Base-by-base conservation (phyloP, 164 flowering plant species). In the Euptelea pleiosperma region DNA sequence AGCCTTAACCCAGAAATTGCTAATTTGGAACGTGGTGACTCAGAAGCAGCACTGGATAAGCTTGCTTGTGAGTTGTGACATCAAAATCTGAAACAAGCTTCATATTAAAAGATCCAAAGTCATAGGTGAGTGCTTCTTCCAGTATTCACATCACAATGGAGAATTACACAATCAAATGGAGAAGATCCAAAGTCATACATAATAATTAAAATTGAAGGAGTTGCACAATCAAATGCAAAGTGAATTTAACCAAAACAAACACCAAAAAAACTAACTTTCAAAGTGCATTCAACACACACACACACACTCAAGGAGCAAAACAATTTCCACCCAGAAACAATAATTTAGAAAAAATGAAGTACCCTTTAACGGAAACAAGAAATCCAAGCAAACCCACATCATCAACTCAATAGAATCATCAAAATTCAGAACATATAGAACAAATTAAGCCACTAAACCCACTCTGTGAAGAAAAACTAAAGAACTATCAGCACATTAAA, bases 361-460 rank as follows among this genome's bases (percentile, higher is more conserved):
- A 53, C 57, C 57, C 42, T 21, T 53, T 53, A 36, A 21, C 3
- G 33, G 11, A 36, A 25, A 54, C 33, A 24, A 39, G 33, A 37
- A 54, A 22, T 54, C 44, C n/a, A 1, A 16, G 25, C 4, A 47
- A 47, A 47, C 52, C 31, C 6, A 45, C 24, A 45, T 21, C 25
- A 21, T 22, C 28, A 22, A 22, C 19, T 22, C 15, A 22, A 21
- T 8, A 45, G 21, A 18, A 12, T 8, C 15, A 12, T 15, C 3
- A 8, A 1, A 22, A 52, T 6, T 31, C 29, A 22, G 4, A 22
- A 14, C 41, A 53, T 46, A 24, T 1, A 0, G 28, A 51, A 5
- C 31, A 29, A 49, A 15, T 26, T 16, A 33, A 52, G 33, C 25
- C 40, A 31, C 55, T 16, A 52, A 33, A 12, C 21, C 19, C 21